phyloP scores from a whole-genome alignment of 768 basidiomycete species.

The Boletus edulis region DNA sequence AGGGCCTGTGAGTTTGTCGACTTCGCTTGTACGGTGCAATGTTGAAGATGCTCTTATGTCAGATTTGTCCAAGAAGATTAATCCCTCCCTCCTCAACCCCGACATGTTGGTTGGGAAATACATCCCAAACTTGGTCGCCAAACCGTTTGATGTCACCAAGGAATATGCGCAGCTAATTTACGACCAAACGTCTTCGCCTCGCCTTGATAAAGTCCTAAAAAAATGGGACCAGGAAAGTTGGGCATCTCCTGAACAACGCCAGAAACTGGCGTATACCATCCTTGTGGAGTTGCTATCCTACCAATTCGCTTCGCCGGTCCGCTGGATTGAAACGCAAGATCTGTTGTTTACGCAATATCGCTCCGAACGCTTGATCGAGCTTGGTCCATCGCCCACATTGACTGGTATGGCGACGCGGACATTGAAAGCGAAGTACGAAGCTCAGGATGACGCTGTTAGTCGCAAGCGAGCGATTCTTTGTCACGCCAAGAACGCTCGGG shows the following conservation, averaged over 20 bases:
- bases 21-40: not conserved
- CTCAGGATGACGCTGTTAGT: constrained; percentile 79
- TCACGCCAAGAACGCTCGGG: constrained; percentile 92
- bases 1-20: constrained; percentile 73
- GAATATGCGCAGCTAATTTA: constrained; percentile 95
- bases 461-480: constrained; percentile 82
- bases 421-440: constrained; percentile 91
- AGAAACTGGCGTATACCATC: constrained; percentile 93
- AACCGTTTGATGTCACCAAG: constrained; percentile 78
- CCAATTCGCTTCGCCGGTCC: constrained; percentile 97
- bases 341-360: constrained; percentile 80
- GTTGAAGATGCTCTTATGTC: not conserved
- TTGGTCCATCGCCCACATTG: constrained; percentile 95
- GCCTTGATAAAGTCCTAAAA: constrained; percentile 91
- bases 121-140: constrained; percentile 94
- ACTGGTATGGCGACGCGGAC: constrained; percentile 93
- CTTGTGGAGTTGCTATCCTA: constrained; percentile 97
- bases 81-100: constrained; percentile 85
- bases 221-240: constrained; percentile 92
- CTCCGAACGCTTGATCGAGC: constrained; percentile 93
- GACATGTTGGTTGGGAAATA: constrained; percentile 95
- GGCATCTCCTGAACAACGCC: constrained; percentile 77
- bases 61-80: constrained; percentile 99
- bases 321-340: constrained; percentile 99
- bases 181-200: constrained; percentile 94